Evolutionary conservation across 2,329 filamentous ascomycete species (phyloP), one percentile per base, ranked within the genome.

Genomic region (Epichloe hybrida): DNA sequence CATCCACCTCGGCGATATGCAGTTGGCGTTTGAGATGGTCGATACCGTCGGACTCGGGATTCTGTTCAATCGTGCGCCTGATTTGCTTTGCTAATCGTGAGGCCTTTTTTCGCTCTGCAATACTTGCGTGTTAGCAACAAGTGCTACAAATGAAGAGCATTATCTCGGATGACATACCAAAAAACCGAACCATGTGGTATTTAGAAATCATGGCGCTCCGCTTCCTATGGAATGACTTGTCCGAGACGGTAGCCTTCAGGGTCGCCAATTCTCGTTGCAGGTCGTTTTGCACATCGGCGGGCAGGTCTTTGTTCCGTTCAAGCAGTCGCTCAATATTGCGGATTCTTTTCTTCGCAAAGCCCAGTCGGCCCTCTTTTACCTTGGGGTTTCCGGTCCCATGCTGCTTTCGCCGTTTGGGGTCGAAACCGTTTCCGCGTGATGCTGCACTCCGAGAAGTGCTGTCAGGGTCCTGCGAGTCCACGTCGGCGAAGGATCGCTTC

Each of bases 121-220:
- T 13, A 7, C 8, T 20, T 27, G 12, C 15, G 27, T 36, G 21
- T 48, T 41, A 51, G 47, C 39, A 47, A 23, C 9, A 11, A 21
- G n/a, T 48, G 12, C 34, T n/a, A 3, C 20, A 42, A 5, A 42
- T 12, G 21, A 42, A 5, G 40, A 23, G 40, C 11, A 31, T 31
- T 11, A 31, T 31, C 8, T 31, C n/a, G 20, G 5, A 21, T 3
- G 20, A 40, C 57, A 11, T 72, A 86, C 86, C 87, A 66, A 91
- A 91, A 64, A 93, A 93, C 31, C 87, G 74, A 48, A 91, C 80
- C 78, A 88, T 90, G 64, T 91, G 86, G 59, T 89, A 93, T 64
- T 83, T 85, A 48, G 73, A 73, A 55, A 90, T 88, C 78, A 90
- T 87, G 53, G 80, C 74, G 58, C 75, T 75, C 57, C 80, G 75